Evolutionary conservation across 2,329 filamentous ascomycete species (phyloP).

Genomic region (Fusarium sp.): DNA sequence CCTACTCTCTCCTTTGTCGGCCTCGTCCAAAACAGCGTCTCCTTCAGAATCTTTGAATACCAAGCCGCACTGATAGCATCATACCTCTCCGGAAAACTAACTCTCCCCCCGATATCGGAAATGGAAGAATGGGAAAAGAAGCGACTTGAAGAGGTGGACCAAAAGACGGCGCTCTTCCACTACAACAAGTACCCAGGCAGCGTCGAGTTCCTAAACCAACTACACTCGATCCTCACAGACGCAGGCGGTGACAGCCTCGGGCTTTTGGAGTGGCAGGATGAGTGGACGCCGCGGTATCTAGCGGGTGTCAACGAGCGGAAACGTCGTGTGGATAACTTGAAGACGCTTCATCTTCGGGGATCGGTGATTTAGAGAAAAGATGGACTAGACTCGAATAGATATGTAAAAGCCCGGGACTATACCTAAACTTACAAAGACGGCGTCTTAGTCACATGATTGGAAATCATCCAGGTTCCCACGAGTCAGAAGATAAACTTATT

Average conservation of each 20-base stretch:
- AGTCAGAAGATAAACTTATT: background rate
- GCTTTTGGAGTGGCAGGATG: background rate
- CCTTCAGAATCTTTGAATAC: constrained; percentile 12
- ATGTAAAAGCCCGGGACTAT: background rate
- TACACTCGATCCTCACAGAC: background rate
- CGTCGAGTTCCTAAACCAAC: constrained; percentile 1
- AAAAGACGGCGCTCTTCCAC: background rate
- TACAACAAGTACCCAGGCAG: constrained; percentile 12
- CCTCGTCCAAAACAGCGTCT: constrained; percentile 5
- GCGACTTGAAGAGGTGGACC: background rate
- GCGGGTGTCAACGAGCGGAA: background rate
- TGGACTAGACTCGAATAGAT: background rate
- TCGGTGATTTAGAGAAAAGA: background rate
- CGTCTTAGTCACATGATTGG: background rate
- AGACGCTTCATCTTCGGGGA: background rate
- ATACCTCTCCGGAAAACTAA: background rate
- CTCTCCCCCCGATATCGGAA: background rate
- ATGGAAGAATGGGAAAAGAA: constrained; percentile 3
- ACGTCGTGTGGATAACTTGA: background rate
- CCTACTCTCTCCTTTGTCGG: constrained; percentile 28
- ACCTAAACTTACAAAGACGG: background rate
- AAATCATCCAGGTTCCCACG: background rate
- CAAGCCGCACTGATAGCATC: background rate
- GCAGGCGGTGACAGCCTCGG: background rate
- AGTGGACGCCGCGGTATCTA: constrained; percentile 4